Base-by-base conservation (phyloP, 257 asterid species). In the Solanum commersonii region DNA sequence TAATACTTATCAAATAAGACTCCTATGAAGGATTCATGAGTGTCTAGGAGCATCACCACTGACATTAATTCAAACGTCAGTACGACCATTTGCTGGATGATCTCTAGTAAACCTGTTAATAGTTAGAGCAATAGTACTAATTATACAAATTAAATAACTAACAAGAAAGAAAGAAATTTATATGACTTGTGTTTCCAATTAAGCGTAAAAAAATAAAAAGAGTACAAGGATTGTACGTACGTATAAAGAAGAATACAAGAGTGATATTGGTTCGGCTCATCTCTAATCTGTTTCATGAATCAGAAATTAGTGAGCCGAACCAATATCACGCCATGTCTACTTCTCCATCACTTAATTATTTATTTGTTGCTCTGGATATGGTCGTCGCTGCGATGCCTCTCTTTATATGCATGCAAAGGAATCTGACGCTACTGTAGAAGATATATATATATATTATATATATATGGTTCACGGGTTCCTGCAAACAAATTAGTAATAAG, bases 231-330 rank as follows among this genome's bases (percentile, higher is more conserved):
- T 27, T 0, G 20, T 11, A 6, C 31, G 90, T 85, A 71, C 79
- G 4, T 16, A 10, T 13, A 34, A 60, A 91, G 91, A 94, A 93
- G 94, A 91, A 91, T 87, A 93, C 97, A 94, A 91, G 97, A 93
- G 95, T 92, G 96, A 92, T 94, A 94, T 91, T 94, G 97, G 89
- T 91, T 90, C 97, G 96, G 97, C 97, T 93, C 97, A 91, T 83
- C 72, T 27, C 87, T 85, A 23, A 49, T 8, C 84, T 76, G 34
- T 59, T 7, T 38, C 5, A 29, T 9, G 76, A 87, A 71, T 22
- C 29, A 20, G 49, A 70, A n/a, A 44, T 38, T 46, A 29, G 18
- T 90, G 92, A 90, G 92, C 91, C 63, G 29, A 84, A 87, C 85
- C 90, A 89, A 84, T 71, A 90, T 84, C 92, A 89, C 92, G 72